Evolutionary conservation across 352 stramenopile species (phyloP), one percentile per base, ranked within the genome.

Genomic region (Aphanomyces stellatus): DNA sequence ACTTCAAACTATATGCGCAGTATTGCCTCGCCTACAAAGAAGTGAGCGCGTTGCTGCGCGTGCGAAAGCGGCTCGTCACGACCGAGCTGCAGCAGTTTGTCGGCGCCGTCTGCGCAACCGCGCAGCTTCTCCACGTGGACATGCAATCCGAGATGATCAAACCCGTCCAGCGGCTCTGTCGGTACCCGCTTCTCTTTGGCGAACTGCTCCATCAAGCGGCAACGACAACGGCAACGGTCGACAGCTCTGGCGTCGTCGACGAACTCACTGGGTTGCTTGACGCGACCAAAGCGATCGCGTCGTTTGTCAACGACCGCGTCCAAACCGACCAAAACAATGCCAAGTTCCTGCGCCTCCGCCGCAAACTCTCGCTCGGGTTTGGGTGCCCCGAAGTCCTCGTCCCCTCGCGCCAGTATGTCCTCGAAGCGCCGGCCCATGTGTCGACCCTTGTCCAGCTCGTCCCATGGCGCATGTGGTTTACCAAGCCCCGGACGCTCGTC

Each of bases 141-240:
- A 73, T 86, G 19, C 71, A 79, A 37, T 87, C 78, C 7, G 71
- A 82, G 17, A 72, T 90, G 17, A 88, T 90, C 63, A 90, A 90
- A 37, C 80, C 81, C 27, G 80, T 88, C 25, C 81, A 90, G 43
- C 79, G 81, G 22, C 84, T 90, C 59, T 90, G 78, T 42, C 77
- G 76, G 34, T 90, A 90, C 55, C 77, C 80, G 15, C 62, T 90
- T 48, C 71, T 90, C 24, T 81, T 88, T 40, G 72, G 70, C 2
- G 77, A 76, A 28, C 69, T 88, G 8, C 73, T 78, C 25, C n/a
- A 74, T 28, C 80, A 79, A 34, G 74, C 74, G 3, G 61, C 61
- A 7, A 66, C 74, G 2, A n/a, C n/a, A n/a, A n/a, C n/a, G n/a
- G n/a, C n/a, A n/a, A n/a, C n/a, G n/a, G n/a, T n/a, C n/a, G n/a